A percentile compares a stretch with the other conserved stretches of the same genome.
Evolutionary conservation across 116 monocot genomes (phyloP).

Genomic region (Phalaenopsis hybrid): DNA sequence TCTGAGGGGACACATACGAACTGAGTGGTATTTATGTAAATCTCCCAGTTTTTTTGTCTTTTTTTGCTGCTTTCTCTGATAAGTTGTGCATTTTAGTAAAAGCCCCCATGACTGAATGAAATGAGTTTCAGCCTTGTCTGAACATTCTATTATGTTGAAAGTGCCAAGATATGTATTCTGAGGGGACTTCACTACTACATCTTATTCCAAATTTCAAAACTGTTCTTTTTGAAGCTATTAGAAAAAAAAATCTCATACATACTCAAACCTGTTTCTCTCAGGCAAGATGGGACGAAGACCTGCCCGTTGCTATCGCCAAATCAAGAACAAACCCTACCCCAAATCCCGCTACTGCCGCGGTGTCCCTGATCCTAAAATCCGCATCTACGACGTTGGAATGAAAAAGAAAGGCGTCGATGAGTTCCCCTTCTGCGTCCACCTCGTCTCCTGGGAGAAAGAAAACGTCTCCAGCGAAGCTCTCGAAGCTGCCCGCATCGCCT

Average conservation of each 20-base stretch:
- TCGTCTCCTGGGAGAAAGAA: constrained; percentile 73
- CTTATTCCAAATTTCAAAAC: neutral
- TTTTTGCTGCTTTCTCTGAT: neutral
- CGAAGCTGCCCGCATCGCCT: constrained; percentile 67
- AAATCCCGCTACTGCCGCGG: constrained; percentile 51
- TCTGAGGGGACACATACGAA: neutral
- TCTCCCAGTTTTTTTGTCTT: too few relatives aligned
- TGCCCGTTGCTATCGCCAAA: constrained; percentile 47
- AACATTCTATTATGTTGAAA: constrained; percentile 1
- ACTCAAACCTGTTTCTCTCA: too few relatives aligned
- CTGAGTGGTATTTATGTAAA: too few relatives aligned
- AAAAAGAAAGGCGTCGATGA: constrained; percentile 53
- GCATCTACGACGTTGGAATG: constrained; percentile 54
- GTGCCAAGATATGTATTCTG: neutral
- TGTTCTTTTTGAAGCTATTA: neutral
- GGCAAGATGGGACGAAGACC: constrained; percentile 18
- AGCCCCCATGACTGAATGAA: neutral
- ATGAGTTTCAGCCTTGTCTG: constrained; percentile 7
- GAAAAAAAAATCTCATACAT: neutral
- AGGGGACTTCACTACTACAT: neutral
- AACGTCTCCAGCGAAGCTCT: constrained; percentile 69
- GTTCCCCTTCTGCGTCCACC: constrained; percentile 60
- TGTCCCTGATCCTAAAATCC: constrained; percentile 50
- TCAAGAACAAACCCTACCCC: constrained; percentile 52
- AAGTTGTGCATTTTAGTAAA: neutral